Conservation (phyloP, 352 stramenopile genomes). For the Phytopythium chamaehyphon region DNA sequence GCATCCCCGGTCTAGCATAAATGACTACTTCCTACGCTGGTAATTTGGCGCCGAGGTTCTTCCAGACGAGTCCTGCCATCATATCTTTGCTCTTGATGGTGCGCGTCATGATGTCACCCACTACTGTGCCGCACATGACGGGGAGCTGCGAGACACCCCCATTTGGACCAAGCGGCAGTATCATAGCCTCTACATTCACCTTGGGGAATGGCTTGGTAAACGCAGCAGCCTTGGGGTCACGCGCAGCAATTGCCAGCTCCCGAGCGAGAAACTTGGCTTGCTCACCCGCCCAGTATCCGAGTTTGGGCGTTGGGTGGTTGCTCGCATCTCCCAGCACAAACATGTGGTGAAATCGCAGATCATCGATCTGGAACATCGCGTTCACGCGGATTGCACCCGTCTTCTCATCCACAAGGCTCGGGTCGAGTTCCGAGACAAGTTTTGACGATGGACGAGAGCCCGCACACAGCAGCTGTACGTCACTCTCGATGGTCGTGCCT, state of each 20-base stretch:
- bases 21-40: too few species aligned
- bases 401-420: conserved; percentile 8
- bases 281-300: conserved; percentile 25
- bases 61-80: conserved; percentile 18
- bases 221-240: conserved; percentile 9
- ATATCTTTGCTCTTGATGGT: conserved; percentile 30
- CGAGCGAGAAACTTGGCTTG: conserved; percentile 23
- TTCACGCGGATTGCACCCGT: conserved; percentile 24
- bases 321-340: conserved; percentile 34
- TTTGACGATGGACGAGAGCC: conserved; percentile 14
- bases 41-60: conserved; percentile 9
- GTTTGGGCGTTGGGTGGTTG: conserved; percentile 33
- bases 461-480: conserved; percentile 30
- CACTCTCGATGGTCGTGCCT: conserved; percentile 24
- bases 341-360: conserved; percentile 18
- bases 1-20: too few species aligned
- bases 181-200: conserved; percentile 14
- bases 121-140: conserved; percentile 20
- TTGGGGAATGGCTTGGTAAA: conserved; percentile 21
- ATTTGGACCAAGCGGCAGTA: conserved; percentile 27
- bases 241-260: conserved; percentile 16
- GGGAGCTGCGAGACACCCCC: conserved; percentile 33
- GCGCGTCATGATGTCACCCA: conserved; percentile 24
- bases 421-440: conserved; percentile 19
- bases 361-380: conserved; percentile 22